Conservation (phyloP, 2,329 filamentous ascomycete genomes). For the Fusarium buharicum region DNA sequence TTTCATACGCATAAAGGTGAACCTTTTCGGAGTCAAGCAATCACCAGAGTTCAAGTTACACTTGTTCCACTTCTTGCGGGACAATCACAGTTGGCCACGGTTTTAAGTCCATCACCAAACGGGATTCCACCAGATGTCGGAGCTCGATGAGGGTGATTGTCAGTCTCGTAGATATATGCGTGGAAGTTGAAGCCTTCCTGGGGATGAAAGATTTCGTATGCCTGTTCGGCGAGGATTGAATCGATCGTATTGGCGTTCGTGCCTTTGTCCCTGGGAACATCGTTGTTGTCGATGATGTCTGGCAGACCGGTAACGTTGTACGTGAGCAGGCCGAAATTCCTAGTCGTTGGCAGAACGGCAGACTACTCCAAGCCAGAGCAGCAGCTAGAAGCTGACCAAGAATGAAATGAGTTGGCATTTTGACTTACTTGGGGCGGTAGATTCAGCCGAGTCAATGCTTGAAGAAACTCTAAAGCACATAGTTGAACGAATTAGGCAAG, state of each 20-base stretch:
- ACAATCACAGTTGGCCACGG: constrained; percentile 68
- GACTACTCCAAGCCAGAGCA: constrained; percentile 14
- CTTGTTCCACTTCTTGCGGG: constrained; percentile 66
- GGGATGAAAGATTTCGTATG: constrained; percentile 70
- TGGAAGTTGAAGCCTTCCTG: constrained; percentile 80
- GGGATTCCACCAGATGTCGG: constrained; percentile 72
- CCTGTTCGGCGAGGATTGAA: constrained; percentile 63
- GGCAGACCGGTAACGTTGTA: constrained; percentile 72
- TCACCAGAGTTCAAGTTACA: constrained; percentile 69
- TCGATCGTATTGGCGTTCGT: constrained; percentile 68
- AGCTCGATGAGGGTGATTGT: constrained; percentile 69
- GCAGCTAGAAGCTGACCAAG: constrained; percentile 10
- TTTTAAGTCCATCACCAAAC: constrained; percentile 73
- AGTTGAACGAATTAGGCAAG: neutral
- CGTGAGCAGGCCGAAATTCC: constrained; percentile 62
- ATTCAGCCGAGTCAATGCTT: neutral
- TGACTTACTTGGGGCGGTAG: neutral
- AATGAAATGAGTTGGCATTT: constrained; percentile 8
- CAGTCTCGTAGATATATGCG: constrained; percentile 68
- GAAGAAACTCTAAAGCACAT: neutral
- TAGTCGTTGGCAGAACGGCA: constrained; percentile 27
- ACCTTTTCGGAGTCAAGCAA: constrained; percentile 76
- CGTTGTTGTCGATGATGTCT: constrained; percentile 66
- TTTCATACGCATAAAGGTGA: constrained; percentile 71
- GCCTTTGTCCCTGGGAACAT: constrained; percentile 67